These are phyloP conservation scores for Zhuliangozyma blackwelliae DNA, from an alignment of 1,139 yeast genomes.

Conservation along the genomic window DNA sequence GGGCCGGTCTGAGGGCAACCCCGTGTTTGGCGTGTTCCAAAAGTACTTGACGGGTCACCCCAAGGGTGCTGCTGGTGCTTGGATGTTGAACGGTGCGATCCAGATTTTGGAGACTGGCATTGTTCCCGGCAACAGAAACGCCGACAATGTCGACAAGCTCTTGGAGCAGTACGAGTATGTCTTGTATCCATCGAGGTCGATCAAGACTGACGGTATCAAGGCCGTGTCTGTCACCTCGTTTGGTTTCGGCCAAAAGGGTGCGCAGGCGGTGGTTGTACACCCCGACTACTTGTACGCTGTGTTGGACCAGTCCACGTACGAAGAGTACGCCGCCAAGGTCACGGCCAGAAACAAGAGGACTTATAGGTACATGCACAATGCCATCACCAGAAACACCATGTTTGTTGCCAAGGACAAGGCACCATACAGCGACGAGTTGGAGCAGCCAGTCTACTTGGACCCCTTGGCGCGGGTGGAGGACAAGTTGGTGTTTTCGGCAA, in stretches of 20 bases:
- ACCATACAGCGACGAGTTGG: slow-evolving; percentile 86
- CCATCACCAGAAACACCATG: slow-evolving; percentile 85
- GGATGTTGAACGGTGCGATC: slow-evolving; percentile 99
- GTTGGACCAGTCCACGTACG: slow-evolving; percentile 65
- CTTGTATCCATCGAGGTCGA: slow-evolving; percentile 88
- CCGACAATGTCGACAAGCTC: slow-evolving; percentile 86
- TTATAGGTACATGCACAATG: slow-evolving; percentile 94
- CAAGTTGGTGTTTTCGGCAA: slow-evolving; percentile 41
- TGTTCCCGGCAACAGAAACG: slow-evolving; percentile 98
- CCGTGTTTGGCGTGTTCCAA: slow-evolving; percentile 97
- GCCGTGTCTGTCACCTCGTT: slow-evolving; percentile 96
- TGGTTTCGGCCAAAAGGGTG: slow-evolving; percentile 99
- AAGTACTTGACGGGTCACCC: slow-evolving; percentile 99
- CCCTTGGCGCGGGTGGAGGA: slow-evolving; percentile 84
- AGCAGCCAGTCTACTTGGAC: slow-evolving; percentile 86
- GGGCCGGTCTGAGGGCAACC: slow-evolving; percentile 97
- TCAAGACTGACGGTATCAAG: slow-evolving; percentile 94
- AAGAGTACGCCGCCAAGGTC: slow-evolving; percentile 68
- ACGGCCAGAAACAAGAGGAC: slow-evolving; percentile 81
- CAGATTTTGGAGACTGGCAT: slow-evolving; percentile 90
- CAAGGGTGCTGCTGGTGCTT: slow-evolving; percentile 99
- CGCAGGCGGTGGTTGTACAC: slow-evolving; percentile 86
- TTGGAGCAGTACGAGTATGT: slow-evolving; percentile 84
- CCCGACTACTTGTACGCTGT: slow-evolving; percentile 91
- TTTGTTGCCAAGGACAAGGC: slow-evolving; percentile 92